phyloP scores from a whole-genome alignment of 768 basidiomycete genomes.

The Pisolithus sp. region DNA sequence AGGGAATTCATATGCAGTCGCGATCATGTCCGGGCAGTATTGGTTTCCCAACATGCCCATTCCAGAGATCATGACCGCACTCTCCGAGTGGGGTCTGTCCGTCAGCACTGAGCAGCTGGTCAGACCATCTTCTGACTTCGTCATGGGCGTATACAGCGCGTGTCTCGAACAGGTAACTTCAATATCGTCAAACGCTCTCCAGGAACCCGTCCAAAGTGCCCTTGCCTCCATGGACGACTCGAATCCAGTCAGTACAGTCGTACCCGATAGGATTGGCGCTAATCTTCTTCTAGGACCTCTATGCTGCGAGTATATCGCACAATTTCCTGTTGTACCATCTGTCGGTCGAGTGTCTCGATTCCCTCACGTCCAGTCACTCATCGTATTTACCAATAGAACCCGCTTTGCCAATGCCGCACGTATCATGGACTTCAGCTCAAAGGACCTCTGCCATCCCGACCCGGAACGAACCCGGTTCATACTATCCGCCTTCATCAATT shows the following conservation, averaged over 20 bases:
- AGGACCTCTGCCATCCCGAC: constrained; percentile 69
- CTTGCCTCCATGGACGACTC: constrained; percentile 45
- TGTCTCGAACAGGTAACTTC: constrained; percentile 70
- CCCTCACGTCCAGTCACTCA: not conserved
- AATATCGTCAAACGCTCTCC: constrained; percentile 51
- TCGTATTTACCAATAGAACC: constrained; percentile 33
- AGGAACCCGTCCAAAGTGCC: constrained; percentile 51
- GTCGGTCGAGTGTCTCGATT: constrained; percentile 28
- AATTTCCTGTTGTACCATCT: constrained; percentile 68
- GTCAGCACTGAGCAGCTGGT: constrained; percentile 63
- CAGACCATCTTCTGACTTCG: constrained; percentile 64
- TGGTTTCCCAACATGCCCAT: constrained; percentile 64
- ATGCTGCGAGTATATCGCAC: constrained; percentile 48
- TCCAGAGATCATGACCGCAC: constrained; percentile 56
- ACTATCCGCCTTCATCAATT: constrained; percentile 88
- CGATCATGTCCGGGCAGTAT: constrained; percentile 34
- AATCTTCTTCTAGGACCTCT: constrained; percentile 50
- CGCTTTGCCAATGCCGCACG: constrained; percentile 70
- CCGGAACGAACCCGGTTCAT: constrained; percentile 65
- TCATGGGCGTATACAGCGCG: constrained; percentile 60
- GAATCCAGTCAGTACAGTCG: constrained; percentile 41
- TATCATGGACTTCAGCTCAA: constrained; percentile 70
- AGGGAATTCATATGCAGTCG: too few species aligned
- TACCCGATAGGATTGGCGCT: not conserved
- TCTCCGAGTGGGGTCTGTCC: constrained; percentile 63